Conservation (phyloP, 1,139 yeast genomes). For the Kodamaea suecica region DNA sequence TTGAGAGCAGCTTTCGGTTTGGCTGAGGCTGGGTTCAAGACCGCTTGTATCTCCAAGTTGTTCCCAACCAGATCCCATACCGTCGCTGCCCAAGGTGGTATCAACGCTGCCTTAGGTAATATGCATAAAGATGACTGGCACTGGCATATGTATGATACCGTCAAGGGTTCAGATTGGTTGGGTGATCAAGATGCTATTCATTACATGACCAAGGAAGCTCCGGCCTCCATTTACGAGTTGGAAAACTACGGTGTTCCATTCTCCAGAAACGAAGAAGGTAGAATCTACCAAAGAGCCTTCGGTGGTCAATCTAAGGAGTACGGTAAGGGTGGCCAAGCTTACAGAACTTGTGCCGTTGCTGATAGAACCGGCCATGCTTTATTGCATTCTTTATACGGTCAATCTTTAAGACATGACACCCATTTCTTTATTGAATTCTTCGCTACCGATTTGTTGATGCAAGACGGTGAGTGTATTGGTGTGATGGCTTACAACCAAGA, state of each 20-base stretch:
- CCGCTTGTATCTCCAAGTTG: conserved; percentile 95
- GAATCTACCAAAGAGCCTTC: conserved; percentile 97
- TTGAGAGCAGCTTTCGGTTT: conserved; percentile 97
- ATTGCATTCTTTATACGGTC: conserved; percentile 94
- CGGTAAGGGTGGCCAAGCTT: conserved; percentile 99
- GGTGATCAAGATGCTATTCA: conserved; percentile 99
- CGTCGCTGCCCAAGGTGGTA: conserved; percentile 99
- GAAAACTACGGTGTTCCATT: conserved; percentile 99
- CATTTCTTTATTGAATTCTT: conserved; percentile 97
- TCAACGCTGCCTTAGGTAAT: conserved; percentile 95
- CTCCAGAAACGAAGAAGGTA: conserved; percentile 94
- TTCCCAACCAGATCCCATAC: conserved; percentile 99
- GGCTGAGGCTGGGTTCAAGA: conserved; percentile 95
- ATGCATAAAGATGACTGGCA: conserved; percentile 99
- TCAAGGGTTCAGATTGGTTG: conserved; percentile 99
- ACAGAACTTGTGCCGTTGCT: conserved; percentile 98
- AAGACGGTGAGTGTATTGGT: conserved; percentile 96
- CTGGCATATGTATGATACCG: conserved; percentile 99
- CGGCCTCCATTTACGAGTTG: conserved; percentile 89
- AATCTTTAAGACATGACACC: conserved; percentile 93
- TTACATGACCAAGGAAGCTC: conserved; percentile 98
- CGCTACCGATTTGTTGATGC: conserved; percentile 92
- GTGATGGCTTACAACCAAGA: conserved; percentile 97
- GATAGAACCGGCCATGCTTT: conserved; percentile 99
- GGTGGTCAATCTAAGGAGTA: conserved; percentile 96